Base-by-base conservation (phyloP, 2,329 filamentous ascomycete species). In the Lecanicillium sp. region DNA sequence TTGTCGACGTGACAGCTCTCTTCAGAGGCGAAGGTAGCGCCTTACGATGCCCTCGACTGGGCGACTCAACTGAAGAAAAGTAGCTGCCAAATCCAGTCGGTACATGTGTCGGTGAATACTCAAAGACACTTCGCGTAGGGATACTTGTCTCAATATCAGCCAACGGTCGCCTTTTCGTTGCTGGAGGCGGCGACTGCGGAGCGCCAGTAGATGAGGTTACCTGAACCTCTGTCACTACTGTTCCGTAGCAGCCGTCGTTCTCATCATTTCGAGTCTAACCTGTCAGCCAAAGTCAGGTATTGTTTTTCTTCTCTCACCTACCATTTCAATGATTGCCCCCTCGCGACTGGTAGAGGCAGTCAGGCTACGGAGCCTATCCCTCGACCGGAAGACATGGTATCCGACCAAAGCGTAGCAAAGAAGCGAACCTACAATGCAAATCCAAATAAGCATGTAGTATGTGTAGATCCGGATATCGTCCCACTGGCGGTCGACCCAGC, bases 371-470 rank as follows among this genome's bases (percentile, higher is more conserved):
- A 78, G 64, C 51, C 70, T 68, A 51, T 81, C 81, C 8, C 78
- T 67, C 41, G 77, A 74, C 48, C 73, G 75, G 55, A 81, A 81
- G 19, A 82, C 78, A 43, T 79, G 74, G 55, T 75, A 80, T 19
- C 78, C 78, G 36, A 82, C 77, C 24, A 77, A 64, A 17, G 74
- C 62, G 54, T 82, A 81, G 48, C 80, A 78, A 41, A 76, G 48
- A 14, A 73, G 62, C 0, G 78, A 81, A 11, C 78, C 63, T 38
- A 72, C 60, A 44, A 79, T 80, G 59, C 78, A 82, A 10, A 76
- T 67, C 78, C 78, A 81, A 39, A 81, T 77, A 3, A 79, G 74
- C 52, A 81, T 68, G 58, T 82, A 82, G 60, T 81, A 82, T 6
- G 76, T 75, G 55, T 75, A 81, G 36, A 82, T 81, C 26, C 78